Conservation (phyloP, 495 filamentous ascomycete species). For the Podospora australis region DNA sequence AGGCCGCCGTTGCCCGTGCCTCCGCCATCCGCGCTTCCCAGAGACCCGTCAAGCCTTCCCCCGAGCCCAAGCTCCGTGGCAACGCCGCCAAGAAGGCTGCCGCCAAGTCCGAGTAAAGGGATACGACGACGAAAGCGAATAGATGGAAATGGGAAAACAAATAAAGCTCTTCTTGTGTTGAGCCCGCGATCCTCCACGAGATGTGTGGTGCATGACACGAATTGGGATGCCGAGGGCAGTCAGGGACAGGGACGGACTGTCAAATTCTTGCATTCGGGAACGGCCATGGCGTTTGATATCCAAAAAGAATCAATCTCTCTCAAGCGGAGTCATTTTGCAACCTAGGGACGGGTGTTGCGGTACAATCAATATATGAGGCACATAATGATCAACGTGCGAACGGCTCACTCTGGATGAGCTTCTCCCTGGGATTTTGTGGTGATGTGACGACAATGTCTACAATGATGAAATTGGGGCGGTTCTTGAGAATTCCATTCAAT, state of each 20-base stretch:
- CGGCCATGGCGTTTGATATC: conserved; percentile 37
- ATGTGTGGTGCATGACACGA: conserved; percentile 13
- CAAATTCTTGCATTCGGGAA: conserved; percentile 27
- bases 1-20: conserved; percentile 80
- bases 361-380: conserved; percentile 8
- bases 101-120: conserved; percentile 21
- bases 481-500: not conserved
- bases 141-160: conserved; percentile 9
- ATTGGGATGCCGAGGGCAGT: conserved; percentile 20
- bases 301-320: conserved; percentile 22
- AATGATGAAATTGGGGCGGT: too few species aligned
- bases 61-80: conserved; percentile 69
- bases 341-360: conserved; percentile 12
- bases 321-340: conserved; percentile 16
- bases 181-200: conserved; percentile 12
- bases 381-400: conserved; percentile 9
- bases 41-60: conserved; percentile 66
- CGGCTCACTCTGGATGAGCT: too few species aligned
- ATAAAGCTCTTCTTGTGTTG: conserved; percentile 18
- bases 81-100: conserved; percentile 70
- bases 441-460: not conserved
- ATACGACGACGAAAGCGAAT: conserved; percentile 5
- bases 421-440: too few species aligned
- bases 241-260: conserved; percentile 20
- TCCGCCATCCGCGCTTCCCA: conserved; percentile 78